A percentile compares a stretch with the other conserved stretches of the same genome.
Conservation (phyloP, 805 yeast genomes). For the Metschnikowia colocasiae region DNA sequence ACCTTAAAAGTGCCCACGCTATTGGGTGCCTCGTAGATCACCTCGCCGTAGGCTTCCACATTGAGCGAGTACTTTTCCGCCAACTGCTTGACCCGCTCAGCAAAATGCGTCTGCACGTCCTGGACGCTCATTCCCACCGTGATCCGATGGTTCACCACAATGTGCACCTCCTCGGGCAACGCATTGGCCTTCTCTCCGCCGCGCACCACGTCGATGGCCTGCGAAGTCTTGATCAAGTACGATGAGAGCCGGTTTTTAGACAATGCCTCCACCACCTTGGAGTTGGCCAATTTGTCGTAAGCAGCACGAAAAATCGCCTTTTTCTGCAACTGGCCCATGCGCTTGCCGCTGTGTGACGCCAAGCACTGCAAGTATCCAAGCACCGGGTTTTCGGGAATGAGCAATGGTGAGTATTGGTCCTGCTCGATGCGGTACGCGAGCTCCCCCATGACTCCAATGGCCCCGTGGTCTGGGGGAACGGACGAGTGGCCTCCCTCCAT, state of each 20-base stretch:
- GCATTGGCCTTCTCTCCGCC: conserved; percentile 43
- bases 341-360: conserved; percentile 46
- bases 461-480: conserved; percentile 76
- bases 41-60: conserved; percentile 15
- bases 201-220: conserved; percentile 29
- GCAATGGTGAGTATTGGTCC: conserved; percentile 46
- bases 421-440: conserved; percentile 54
- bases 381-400: conserved; percentile 58
- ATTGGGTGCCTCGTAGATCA: background rate
- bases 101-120: conserved; percentile 22
- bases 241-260: conserved; percentile 20
- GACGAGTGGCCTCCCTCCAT: conserved; percentile 82
- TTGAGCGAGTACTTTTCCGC: conserved; percentile 14
- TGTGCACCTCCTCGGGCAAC: conserved; percentile 31
- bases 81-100: conserved; percentile 28
- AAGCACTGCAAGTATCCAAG: conserved; percentile 56
- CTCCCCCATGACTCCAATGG: conserved; percentile 69
- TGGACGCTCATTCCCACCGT: conserved; percentile 28
- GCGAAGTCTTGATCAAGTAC: conserved; percentile 32
- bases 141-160: conserved; percentile 35
- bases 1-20: conserved; percentile 9
- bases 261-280: conserved; percentile 21
- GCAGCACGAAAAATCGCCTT: conserved; percentile 36
- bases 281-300: conserved; percentile 33
- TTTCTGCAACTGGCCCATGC: conserved; percentile 20